Base-by-base conservation (phyloP, 1,139 yeast genomes). In the Candida tetrigidarum region DNA sequence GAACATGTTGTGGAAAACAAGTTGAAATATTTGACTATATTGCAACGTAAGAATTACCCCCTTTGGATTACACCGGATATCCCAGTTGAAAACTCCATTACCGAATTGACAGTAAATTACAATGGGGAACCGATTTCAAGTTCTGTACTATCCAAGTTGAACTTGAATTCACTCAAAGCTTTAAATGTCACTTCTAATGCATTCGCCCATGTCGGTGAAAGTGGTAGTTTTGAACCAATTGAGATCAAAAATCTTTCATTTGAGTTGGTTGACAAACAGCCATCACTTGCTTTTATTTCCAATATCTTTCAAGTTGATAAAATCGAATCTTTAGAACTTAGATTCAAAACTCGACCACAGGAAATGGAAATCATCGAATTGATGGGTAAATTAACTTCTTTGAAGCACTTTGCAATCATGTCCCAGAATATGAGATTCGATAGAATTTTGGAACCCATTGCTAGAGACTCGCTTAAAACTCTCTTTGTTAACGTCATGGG, bases 401-500 rank as follows among this genome's bases (percentile, higher is more conserved):
- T 46, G 16, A 33, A 29, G 18, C 41, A 43, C 19, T 26, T 46
- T 12, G 44, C 49, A 3, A 41, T 46, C 1, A 27, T 46, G 27
- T 37, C 44, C 4, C 39, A 20, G 32, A 46, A 46, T 14, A 38
- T 46, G 9, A 32, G 45, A 26, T 46, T 43, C 33, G 46, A 43
- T 19, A 37, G 41, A 26, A 11, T 43, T 15, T 10, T 41, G 4
- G 22, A 36, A 8, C 18, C 11, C 6, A 15, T 46, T 2, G 7
- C 16, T 3, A 4, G 25, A 3, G 26, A 46, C 19, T 19, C 42
- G 0, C 28, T 46, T 11, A 41, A 35, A 18, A 25, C 44, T 1
- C 40, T 46, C 12, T 43, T 29, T 27, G 39, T 46, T 4, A 46
- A 43, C 25, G 49, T 46, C 4, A 34, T 40, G 38, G 49, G 49